Percentiles rank a stretch among this genome's conserved stretches.
phyloP scores from a whole-genome alignment of 2,329 filamentous ascomycete species.

The Furcasterigmium sp. region DNA sequence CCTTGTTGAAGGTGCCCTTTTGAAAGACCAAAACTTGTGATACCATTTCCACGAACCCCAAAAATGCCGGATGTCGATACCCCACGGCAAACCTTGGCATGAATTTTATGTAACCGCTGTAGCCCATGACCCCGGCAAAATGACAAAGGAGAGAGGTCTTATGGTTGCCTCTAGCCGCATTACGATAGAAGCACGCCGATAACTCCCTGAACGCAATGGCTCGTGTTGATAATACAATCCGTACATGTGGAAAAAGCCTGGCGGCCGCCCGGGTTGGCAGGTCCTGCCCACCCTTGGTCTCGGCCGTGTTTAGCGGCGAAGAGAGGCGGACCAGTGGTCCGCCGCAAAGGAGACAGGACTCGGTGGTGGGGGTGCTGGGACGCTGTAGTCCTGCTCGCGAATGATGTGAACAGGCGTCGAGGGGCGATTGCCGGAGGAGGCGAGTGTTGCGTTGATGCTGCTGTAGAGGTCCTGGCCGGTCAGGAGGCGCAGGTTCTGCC shows the following conservation, averaged over 20 bases:
- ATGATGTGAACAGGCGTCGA: slow-evolving; percentile 44
- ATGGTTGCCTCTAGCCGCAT: neutral
- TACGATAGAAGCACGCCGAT: neutral
- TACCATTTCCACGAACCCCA: neutral
- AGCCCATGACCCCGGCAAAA: neutral
- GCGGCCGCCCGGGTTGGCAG: no score
- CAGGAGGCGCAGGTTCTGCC: slow-evolving; percentile 37
- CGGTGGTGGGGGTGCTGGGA: slow-evolving; percentile 60
- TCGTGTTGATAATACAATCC: neutral
- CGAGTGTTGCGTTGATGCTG: slow-evolving; percentile 46
- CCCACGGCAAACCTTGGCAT: neutral
- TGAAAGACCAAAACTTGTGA: neutral
- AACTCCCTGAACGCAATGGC: neutral
- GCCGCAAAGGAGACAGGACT: slow-evolving; percentile 57
- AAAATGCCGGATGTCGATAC: neutral
- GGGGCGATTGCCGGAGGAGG: slow-evolving; percentile 36
- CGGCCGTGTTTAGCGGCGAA: slow-evolving; percentile 21
- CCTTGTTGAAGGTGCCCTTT: no score
- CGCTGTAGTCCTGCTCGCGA: slow-evolving; percentile 54
- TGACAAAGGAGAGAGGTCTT: slow-evolving; percentile 1
- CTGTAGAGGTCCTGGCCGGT: slow-evolving; percentile 47
- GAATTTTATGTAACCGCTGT: neutral
- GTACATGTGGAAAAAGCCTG: neutral
- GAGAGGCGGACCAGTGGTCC: slow-evolving; percentile 46
- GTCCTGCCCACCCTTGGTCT: no score